Conservation (phyloP, 1,284 basidiomycete genomes). For the Pholiota adiposa region DNA sequence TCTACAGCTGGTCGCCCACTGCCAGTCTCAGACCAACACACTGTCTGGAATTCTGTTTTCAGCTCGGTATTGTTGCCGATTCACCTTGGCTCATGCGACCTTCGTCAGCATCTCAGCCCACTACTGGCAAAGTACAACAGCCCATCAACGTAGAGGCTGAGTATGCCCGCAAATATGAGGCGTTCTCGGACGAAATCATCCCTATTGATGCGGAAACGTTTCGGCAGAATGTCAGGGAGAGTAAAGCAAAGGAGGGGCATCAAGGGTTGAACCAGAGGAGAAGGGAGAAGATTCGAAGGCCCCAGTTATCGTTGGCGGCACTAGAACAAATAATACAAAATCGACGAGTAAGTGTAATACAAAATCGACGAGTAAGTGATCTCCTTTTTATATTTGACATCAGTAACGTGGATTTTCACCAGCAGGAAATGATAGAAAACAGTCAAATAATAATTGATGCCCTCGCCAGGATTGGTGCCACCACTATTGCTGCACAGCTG, state of each 20-base stretch:
- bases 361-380: too few relatives aligned
- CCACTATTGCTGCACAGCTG: neutral
- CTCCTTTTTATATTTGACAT: too few relatives aligned
- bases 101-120: too few relatives aligned
- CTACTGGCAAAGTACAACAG: too few relatives aligned
- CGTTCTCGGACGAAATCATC: slow-evolving; percentile 11
- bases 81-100: too few relatives aligned
- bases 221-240: slow-evolving; percentile 14
- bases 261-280: neutral
- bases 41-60: too few relatives aligned
- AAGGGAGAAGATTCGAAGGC: neutral
- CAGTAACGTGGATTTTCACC: neutral
- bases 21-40: too few relatives aligned
- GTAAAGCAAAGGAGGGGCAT: slow-evolving; percentile 2
- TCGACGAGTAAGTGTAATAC: too few relatives aligned
- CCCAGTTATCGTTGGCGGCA: too few relatives aligned
- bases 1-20: too few relatives aligned
- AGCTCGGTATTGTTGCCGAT: too few relatives aligned
- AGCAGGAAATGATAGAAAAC: neutral
- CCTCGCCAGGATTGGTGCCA: neutral
- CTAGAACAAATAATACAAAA: too few relatives aligned
- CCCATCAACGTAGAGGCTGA: slow-evolving; percentile 17
- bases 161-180: slow-evolving; percentile 1
- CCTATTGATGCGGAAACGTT: slow-evolving; percentile 11
- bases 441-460: neutral